Percentiles rank a stretch among this genome's conserved stretches.
phyloP scores from a whole-genome alignment of 495 filamentous ascomycete genomes.

The Penicillium egyptiacum region DNA sequence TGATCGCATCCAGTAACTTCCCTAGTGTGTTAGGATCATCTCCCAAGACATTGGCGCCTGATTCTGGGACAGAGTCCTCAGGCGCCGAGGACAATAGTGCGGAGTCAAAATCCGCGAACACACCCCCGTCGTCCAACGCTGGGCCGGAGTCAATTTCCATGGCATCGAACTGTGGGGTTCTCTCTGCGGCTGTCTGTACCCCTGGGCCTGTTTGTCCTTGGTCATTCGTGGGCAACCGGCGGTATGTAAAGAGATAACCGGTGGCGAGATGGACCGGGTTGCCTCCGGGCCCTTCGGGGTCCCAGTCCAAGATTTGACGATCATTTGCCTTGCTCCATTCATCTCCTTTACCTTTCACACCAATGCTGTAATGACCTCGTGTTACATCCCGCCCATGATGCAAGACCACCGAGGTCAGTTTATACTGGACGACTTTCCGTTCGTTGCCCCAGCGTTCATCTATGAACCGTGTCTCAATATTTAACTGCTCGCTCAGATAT shows the following conservation, averaged over 20 bases:
- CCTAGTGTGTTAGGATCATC: background rate
- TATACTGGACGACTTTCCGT: constrained; percentile 22
- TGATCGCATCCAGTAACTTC: background rate
- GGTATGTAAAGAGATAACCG: constrained; percentile 28
- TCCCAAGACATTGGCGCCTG: background rate
- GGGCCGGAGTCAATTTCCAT: background rate
- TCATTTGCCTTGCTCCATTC: constrained; percentile 35
- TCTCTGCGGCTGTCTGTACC: background rate
- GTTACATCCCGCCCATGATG: constrained; percentile 20
- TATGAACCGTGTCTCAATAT: background rate
- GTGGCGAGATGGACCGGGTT: background rate
- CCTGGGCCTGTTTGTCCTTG: no score
- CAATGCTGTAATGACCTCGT: constrained; percentile 33
- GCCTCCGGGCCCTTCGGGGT: background rate
- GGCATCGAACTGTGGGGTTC: background rate
- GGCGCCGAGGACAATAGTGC: no score
- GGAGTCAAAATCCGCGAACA: background rate
- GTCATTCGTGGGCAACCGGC: constrained; percentile 16
- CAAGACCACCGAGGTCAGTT: constrained; percentile 30
- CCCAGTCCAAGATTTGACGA: background rate
- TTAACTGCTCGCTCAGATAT: background rate
- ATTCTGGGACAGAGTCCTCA: background rate
- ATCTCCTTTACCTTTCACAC: constrained; percentile 22
- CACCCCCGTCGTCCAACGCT: no score
- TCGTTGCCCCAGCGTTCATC: background rate